These are phyloP conservation scores for Euphorbia pulcherrima DNA, from an alignment of 345 rosid species.

Conservation along the genomic window DNA sequence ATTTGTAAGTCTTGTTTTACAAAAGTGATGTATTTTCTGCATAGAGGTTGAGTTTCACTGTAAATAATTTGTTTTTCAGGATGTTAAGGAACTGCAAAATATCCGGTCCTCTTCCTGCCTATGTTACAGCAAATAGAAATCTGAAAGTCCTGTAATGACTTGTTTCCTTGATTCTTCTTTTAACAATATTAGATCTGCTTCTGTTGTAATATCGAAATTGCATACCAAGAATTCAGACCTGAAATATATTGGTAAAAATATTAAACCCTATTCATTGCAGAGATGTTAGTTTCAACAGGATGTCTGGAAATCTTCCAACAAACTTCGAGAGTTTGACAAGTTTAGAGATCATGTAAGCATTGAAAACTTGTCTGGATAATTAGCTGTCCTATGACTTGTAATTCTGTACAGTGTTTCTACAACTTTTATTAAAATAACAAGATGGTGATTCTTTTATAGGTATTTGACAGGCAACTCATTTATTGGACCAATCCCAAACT, in stretches of 20 bases:
- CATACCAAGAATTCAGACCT: too few species aligned
- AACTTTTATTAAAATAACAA: not conserved
- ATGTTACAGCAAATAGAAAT: not conserved
- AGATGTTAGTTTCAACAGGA: conserved; percentile 18
- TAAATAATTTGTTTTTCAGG: not conserved
- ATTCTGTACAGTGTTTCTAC: not conserved
- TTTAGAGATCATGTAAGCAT: conserved; percentile 17
- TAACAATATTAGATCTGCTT: not conserved
- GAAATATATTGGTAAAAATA: too few species aligned
- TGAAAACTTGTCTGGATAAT: not conserved
- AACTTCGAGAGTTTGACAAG: not conserved
- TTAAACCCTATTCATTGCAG: not conserved
- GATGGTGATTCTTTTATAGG: not conserved
- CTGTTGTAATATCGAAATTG: not conserved
- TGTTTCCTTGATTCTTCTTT: not conserved
- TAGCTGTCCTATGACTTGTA: not conserved
- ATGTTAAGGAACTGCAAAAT: conserved; percentile 18
- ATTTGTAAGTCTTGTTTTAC: conserved; percentile 11
- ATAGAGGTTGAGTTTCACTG: not conserved
- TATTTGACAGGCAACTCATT: conserved; percentile 13
- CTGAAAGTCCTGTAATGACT: conserved; percentile 10
- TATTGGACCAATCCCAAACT: conserved; percentile 10
- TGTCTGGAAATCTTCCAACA: conserved; percentile 9
- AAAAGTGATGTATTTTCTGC: not conserved
- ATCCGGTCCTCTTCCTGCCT: not conserved